Evolutionary conservation across 164 flowering plant species (phyloP), one percentile per base, ranked within the genome.

Genomic region (Macadamia tetraphylla): DNA sequence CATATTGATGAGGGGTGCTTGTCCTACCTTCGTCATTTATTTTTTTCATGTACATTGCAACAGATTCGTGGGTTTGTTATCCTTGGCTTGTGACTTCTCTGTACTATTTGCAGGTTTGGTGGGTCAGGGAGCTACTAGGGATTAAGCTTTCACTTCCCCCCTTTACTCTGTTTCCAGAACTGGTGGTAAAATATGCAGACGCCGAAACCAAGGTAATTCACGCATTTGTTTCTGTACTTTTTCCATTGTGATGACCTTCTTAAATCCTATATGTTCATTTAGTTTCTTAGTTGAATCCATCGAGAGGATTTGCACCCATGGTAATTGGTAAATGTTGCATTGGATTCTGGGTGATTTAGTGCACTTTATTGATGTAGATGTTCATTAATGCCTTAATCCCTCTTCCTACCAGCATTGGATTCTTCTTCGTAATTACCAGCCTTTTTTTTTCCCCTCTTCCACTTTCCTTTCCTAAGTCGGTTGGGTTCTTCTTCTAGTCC

Each of bases 151-250:
- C 30, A 8, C 43, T 18, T 18, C 46, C 48, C 40, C 6, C 23
- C 17, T 65, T 67, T 12, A 51, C 61, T 70, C 67, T 69, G 68
- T 67, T 58, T 12, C n/a, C 14, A 49, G 62, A 42, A 69, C 55
- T 49, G 71, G 73, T 40, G 62, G 69, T 71, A 59, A 65, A 66
- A 71, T 62, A 87, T 87, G 92, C 89, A 87, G 83, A 81, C 86
- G 42, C 86, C 88, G 44, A 88, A 86, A 76, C 66, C 83, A 76
- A 86, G 92, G 92, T 88, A 77, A 62, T 52, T 12, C 56, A 5
- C 1, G 5, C 29, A 52, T 12, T 3, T 67, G 12, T 18, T 69
- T 18, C 29, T 12, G 35, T 46, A 3, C 52, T 6, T 42, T 44
- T 62, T 1, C 29, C n/a, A n/a, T 35, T 9, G 0, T 15, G 23